Evolutionary conservation across 352 stramenopile genomes (phyloP).

Genomic region (Globisporangium polare): DNA sequence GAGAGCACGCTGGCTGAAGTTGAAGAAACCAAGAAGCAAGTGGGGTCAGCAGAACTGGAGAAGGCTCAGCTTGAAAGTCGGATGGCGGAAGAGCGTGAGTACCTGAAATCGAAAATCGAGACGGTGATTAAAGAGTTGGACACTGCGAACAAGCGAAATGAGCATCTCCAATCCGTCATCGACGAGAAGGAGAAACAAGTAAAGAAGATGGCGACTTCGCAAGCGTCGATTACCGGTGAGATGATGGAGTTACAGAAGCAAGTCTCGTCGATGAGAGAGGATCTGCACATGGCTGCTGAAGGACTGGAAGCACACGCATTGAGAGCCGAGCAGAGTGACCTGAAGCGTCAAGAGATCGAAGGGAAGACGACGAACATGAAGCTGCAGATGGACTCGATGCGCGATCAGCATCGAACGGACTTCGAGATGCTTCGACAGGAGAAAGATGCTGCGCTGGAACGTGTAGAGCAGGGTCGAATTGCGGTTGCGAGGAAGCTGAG

Average conservation of each 20-base stretch:
- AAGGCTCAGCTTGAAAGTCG: conserved; percentile 26
- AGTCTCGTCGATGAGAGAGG: conserved; percentile 49
- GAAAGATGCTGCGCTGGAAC: conserved; percentile 54
- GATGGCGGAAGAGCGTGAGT: conserved; percentile 54
- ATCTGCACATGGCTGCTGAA: conserved; percentile 65
- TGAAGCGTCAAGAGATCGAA: conserved; percentile 43
- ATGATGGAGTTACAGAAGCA: conserved; percentile 63
- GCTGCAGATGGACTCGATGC: conserved; percentile 45
- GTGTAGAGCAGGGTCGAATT: conserved; percentile 35
- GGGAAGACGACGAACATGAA: conserved; percentile 45
- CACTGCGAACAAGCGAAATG: conserved; percentile 29
- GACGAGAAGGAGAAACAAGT: conserved; percentile 68
- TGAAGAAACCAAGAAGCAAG: conserved; percentile 11
- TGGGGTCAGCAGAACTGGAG: conserved; percentile 10
- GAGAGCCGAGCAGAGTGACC: conserved; percentile 53
- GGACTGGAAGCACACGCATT: conserved; percentile 61
- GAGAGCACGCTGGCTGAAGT: conserved; percentile 28
- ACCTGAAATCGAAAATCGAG: conserved; percentile 68
- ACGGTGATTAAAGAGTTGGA: conserved; percentile 60
- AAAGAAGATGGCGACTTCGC: conserved; percentile 54
- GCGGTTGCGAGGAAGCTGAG: conserved; percentile 18
- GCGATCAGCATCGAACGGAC: conserved; percentile 53
- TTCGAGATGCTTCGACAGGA: conserved; percentile 58
- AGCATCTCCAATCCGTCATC: conserved; percentile 35
- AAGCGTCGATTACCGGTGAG: conserved; percentile 56